A percentile compares a stretch with the other conserved stretches of the same genome.
phyloP scores from a whole-genome alignment of 208 protist species.

The Leishmania lainsoni region DNA sequence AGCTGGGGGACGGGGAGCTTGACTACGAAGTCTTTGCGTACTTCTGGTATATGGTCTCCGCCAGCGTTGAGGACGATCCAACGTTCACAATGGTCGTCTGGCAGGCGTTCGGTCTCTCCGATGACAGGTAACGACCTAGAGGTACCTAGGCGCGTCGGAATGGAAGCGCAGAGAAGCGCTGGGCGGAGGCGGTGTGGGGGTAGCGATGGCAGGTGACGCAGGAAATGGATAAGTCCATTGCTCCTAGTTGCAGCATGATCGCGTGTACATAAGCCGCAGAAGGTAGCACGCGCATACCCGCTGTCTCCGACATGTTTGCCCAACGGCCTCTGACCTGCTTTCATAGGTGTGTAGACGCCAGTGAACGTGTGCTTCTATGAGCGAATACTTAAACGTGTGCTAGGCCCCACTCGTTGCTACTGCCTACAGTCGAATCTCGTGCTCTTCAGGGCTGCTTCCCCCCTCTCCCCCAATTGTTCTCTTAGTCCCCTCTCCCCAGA shows the following conservation, averaged over 20 bases:
- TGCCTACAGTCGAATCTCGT: not conserved
- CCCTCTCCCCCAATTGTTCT: not conserved
- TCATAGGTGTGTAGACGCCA: not conserved
- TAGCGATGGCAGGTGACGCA: not conserved
- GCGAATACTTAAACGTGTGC: not conserved
- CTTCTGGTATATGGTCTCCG: conserved; percentile 77
- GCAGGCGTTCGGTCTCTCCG: conserved; percentile 77
- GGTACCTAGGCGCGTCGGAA: not conserved
- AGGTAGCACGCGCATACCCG: not conserved
- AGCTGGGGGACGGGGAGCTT: conserved; percentile 41
- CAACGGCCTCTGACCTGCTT: not conserved
- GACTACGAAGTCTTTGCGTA: conserved; percentile 71
- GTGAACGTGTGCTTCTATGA: not conserved
- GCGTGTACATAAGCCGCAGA: not conserved
- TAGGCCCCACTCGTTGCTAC: not conserved
- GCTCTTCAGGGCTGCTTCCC: not conserved
- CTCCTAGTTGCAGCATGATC: not conserved
- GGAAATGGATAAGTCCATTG: not conserved
- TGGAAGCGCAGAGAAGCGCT: not conserved
- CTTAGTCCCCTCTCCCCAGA: not conserved
- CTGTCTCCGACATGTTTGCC: not conserved
- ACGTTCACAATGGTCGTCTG: conserved; percentile 83
- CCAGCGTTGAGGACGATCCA: conserved; percentile 75
- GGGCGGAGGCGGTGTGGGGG: not conserved
- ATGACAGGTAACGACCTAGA: conserved; percentile 9